Percentiles rank a stretch among this genome's conserved stretches.
phyloP scores from a whole-genome alignment of 2,329 filamentous ascomycete species.

The Blumeria graminis region DNA sequence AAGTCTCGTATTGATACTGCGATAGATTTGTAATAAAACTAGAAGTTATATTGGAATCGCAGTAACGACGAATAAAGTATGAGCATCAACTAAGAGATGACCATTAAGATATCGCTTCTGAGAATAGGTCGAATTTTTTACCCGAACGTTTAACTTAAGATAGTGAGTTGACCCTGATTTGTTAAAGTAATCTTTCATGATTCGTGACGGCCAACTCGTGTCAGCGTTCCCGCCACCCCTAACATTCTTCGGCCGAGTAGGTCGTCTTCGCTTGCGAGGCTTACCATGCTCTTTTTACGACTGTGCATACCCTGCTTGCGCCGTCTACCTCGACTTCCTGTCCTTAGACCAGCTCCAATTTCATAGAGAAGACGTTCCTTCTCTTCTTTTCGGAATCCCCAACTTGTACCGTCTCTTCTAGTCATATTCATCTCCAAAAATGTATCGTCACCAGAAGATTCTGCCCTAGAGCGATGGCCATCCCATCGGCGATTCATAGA shows the following conservation, averaged over 20 bases:
- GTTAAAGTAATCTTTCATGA: too few species aligned
- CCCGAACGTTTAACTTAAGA: too few species aligned
- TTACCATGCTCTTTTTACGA: slow-evolving; percentile 21
- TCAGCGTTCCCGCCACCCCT: slow-evolving; percentile 26
- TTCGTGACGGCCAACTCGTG: slow-evolving; percentile 16
- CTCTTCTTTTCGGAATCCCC: slow-evolving; percentile 9
- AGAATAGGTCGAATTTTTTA: too few species aligned
- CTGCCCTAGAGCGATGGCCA: slow-evolving; percentile 8
- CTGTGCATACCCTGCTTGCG: slow-evolving; percentile 14
- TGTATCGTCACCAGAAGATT: slow-evolving; percentile 37
- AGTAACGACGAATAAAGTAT: too few species aligned
- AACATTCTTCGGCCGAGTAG: slow-evolving; percentile 29
- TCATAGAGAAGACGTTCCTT: slow-evolving; percentile 12
- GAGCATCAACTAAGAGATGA: too few species aligned
- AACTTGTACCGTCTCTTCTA: slow-evolving; percentile 6
- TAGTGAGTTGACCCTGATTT: too few species aligned
- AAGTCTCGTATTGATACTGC: too few species aligned
- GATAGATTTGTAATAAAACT: too few species aligned
- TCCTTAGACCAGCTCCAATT: background rate
- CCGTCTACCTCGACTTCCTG: background rate
- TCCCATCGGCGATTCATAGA: slow-evolving; percentile 14
- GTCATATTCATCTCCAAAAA: slow-evolving; percentile 60
- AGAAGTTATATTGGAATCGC: too few species aligned
- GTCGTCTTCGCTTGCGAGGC: slow-evolving; percentile 31
- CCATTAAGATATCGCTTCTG: too few species aligned